Base-by-base conservation (phyloP, 129 eudicot genomes). In the Pulicaria dysenterica region DNA sequence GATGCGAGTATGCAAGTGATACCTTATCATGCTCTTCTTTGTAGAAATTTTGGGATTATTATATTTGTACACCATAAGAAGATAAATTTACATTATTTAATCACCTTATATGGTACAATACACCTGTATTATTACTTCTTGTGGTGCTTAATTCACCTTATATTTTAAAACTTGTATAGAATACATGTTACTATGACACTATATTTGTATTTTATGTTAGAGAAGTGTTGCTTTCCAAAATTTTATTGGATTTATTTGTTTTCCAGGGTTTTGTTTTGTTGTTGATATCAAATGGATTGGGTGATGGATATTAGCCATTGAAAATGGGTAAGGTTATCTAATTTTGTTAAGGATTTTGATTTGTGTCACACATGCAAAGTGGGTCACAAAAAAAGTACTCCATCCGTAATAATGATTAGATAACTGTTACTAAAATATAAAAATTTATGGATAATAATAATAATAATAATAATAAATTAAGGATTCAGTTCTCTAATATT, bases 251-350 rank as follows among this genome's bases (percentile, higher is more conserved):
- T 38, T 24, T 47, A 4, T 12, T 42, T 7, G 9, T 40, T 7
- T 63, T 75, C 4, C 40, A 50, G 6, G 45, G 17, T 50, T 17
- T 53, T 40, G 56, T 73, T 59, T 73, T 36, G 16, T 59, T 64
- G 73, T 34, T 16, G 59, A 67, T 12, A 54, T 53, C 31, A 24
- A 34, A 44, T 72, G 76, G 81, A 76, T 73, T 75, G 70, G 81
- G 79, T 71, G 80, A 45, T 43, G 76, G 12, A 77, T 80, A 45
- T 50, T 69, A 81, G 85, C 89, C 89, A 81, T 38, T 64, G 76
- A 71, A 73, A 54, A 57, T 78, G 76, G 84, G 60, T 80, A 65
- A 64, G 67, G 77, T 51, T 77, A 65, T 78, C 86, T 50, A 48
- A 69, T 75, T 67, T 67, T 37, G 64, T 71, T 57, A 59, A 58